Evolutionary conservation across 495 filamentous ascomycete genomes (phyloP).

Genomic region (Aspergillus cristatus): DNA sequence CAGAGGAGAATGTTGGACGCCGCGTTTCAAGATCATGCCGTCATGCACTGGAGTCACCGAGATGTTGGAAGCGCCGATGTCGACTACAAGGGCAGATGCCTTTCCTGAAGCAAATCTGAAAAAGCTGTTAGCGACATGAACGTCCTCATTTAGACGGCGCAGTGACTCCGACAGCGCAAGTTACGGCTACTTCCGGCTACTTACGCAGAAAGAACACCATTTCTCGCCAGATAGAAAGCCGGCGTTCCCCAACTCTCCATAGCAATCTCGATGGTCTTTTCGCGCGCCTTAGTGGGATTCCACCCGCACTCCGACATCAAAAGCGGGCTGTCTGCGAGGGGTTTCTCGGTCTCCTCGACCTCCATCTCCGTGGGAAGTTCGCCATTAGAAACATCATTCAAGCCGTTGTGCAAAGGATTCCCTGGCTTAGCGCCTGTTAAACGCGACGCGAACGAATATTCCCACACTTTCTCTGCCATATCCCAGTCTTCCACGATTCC

Average conservation of each 20-base stretch:
- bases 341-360: constrained; percentile 62
- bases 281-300: constrained; percentile 78
- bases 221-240: constrained; percentile 80
- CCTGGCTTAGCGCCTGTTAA: constrained; percentile 56
- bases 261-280: constrained; percentile 85
- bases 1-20: constrained; percentile 69
- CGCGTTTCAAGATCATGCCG: constrained; percentile 86
- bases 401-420: constrained; percentile 60
- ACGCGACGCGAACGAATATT: constrained; percentile 71
- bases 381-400: constrained; percentile 56
- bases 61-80: constrained; percentile 84
- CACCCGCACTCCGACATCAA: constrained; percentile 91
- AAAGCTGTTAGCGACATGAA: constrained; percentile 4
- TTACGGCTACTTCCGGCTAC: constrained; percentile 16
- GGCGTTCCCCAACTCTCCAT: constrained; percentile 95
- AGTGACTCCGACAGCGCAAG: too few relatives aligned
- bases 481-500: constrained; percentile 97
- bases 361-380: constrained; percentile 61
- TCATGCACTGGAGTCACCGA: constrained; percentile 90
- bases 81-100: constrained; percentile 81
- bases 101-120: constrained; percentile 80
- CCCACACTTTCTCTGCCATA: constrained; percentile 79
- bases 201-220: constrained; percentile 56
- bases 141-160: too few relatives aligned
- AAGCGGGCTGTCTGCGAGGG: constrained; percentile 78